Evolutionary conservation across 352 stramenopile species (phyloP), one percentile per base, ranked within the genome.

Genomic region (Phytophthora brassicae): DNA sequence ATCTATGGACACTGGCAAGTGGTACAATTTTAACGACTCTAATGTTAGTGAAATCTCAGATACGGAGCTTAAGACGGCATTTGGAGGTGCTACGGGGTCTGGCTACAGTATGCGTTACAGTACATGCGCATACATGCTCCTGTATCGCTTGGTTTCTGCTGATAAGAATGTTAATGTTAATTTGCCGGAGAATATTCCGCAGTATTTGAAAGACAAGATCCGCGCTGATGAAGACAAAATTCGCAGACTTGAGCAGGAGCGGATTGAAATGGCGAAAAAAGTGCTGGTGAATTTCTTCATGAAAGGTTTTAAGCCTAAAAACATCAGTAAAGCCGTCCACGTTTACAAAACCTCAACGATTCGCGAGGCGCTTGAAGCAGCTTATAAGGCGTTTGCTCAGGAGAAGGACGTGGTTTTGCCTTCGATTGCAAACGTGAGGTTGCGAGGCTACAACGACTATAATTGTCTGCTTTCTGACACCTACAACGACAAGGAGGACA

Each of bases 101-200:
- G 78, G 63, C 41, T 90, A 90, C 64, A 81, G 70, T 28, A 75
- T 75, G 68, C 79, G 72, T 6, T 78, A 92, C 68, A 90, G 80
- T 52, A 92, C 84, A 13, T 92, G 81, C 47, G 89, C 89, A n/a
- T 97, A 97, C 71, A 96, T 97, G 88, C 69, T 97, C 8, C 86
- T 97, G 77, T 97, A 97, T 64, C 83, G 89, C 9, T 64, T 93
- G 20, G 83, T 96, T 12, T 79, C 74, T 23, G 31, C 61, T 2
- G 63, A 84, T 22, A 87, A 82, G 31, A 94, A 94, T 64, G 68
- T 90, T 14, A 87, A 89, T 23, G 60, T 66, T 26, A 86, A 89
- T 24, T 52, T 72, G 11, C 74, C 82, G 2, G 77, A 83, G 4
- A 82, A 60, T 19, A 88, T 94, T 53, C 85, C 85, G 2, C 50